These are phyloP conservation scores for Onygena corvina DNA, from an alignment of 2,329 filamentous ascomycete species.

Conservation along the genomic window DNA sequence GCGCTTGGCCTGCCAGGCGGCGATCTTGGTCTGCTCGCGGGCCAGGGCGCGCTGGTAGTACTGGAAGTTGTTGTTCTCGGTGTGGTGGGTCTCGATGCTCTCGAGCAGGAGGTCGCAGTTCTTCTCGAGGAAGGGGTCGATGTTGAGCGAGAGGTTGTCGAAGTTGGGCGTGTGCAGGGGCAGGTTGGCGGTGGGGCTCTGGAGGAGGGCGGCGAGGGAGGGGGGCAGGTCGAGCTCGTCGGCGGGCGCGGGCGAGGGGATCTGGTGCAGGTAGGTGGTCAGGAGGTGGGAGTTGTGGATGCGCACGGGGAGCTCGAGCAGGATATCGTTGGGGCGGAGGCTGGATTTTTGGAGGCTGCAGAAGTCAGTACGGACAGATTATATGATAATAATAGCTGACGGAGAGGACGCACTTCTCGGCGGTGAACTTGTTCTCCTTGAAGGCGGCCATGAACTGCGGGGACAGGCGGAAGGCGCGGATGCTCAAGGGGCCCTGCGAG, in stretches of 20 bases:
- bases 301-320: conserved; percentile 76
- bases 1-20: conserved; percentile 90
- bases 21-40: conserved; percentile 92
- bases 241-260: conserved; percentile 55
- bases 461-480: conserved; percentile 87
- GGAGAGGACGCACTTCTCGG: conserved; percentile 59
- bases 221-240: conserved; percentile 62
- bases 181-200: conserved; percentile 46
- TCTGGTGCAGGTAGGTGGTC: conserved; percentile 87
- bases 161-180: conserved; percentile 72
- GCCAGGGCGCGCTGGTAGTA: conserved; percentile 89
- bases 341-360: conserved; percentile 83
- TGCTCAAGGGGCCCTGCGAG: conserved; percentile 76
- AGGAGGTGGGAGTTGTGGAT: conserved; percentile 97
- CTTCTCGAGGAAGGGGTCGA: conserved; percentile 97
- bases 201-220: conserved; percentile 65
- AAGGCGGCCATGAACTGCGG: conserved; percentile 75
- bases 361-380: conserved; percentile 14
- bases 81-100: conserved; percentile 95
- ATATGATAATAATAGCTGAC: conserved; percentile 7
- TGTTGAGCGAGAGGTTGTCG: conserved; percentile 79
- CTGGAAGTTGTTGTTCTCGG: conserved; percentile 98
- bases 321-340: conserved; percentile 83
- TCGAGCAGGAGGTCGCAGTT: conserved; percentile 93
- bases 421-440: conserved; percentile 96